Percentiles rank a stretch among this genome's conserved stretches.
phyloP scores from a whole-genome alignment of 2,329 filamentous ascomycete genomes.

The Penicillium sp. region DNA sequence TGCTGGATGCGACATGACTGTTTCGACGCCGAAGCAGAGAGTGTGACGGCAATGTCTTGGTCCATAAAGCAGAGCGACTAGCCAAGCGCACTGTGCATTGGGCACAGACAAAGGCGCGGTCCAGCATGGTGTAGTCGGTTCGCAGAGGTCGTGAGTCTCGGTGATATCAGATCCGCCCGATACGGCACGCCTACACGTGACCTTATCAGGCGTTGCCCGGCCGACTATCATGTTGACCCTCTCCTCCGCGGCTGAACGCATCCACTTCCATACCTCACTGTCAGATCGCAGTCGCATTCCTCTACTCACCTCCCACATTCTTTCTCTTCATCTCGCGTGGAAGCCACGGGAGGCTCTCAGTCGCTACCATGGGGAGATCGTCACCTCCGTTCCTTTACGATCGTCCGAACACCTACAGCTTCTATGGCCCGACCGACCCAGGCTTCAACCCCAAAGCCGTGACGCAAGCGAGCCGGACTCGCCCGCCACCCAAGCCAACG shows the following conservation, averaged over 20 bases:
- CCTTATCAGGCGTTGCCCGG: slow-evolving; percentile 30
- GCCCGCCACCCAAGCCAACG: slow-evolving; percentile 60
- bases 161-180: slow-evolving; percentile 11
- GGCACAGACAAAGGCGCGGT: slow-evolving; percentile 29
- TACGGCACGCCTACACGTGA: slow-evolving; percentile 13
- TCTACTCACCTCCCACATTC: slow-evolving; percentile 23
- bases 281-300: slow-evolving; percentile 26
- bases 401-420: slow-evolving; percentile 52
- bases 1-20: slow-evolving; percentile 32
- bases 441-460: slow-evolving; percentile 84
- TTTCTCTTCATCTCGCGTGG: slow-evolving; percentile 34
- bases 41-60: slow-evolving; percentile 5
- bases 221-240: slow-evolving; percentile 28
- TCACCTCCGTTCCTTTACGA: slow-evolving; percentile 73
- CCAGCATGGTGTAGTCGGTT: slow-evolving; percentile 26
- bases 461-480: slow-evolving; percentile 72
- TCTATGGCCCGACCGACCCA: slow-evolving; percentile 51
- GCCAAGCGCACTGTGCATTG: slow-evolving; percentile 27
- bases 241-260: slow-evolving; percentile 8
- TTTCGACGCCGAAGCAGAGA: slow-evolving; percentile 25
- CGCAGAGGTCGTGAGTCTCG: neutral
- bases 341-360: slow-evolving; percentile 27
- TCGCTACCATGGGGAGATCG: slow-evolving; percentile 49
- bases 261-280: slow-evolving; percentile 13
- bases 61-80: slow-evolving; percentile 9